phyloP scores from a whole-genome alignment of 2,329 filamentous ascomycete species.

The Beauveria australis region DNA sequence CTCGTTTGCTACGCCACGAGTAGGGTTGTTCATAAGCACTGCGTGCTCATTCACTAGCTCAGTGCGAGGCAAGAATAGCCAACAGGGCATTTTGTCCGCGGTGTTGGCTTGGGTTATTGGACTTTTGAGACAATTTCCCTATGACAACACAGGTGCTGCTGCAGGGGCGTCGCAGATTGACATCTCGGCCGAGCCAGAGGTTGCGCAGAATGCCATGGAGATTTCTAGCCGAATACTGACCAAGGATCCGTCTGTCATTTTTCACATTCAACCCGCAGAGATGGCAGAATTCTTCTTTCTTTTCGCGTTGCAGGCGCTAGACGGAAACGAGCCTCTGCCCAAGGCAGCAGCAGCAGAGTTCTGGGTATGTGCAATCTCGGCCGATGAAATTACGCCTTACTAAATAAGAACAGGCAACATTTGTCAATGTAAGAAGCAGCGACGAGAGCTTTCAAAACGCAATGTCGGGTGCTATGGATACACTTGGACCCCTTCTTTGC shows the following conservation, averaged over 20 bases:
- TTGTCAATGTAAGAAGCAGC: conserved; percentile 9
- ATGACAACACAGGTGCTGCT: neutral
- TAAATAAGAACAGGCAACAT: conserved; percentile 6
- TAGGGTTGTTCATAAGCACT: conserved; percentile 62
- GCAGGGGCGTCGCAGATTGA: conserved; percentile 30
- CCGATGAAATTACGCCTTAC: neutral
- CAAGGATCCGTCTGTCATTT: conserved; percentile 52
- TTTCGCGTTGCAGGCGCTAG: conserved; percentile 62
- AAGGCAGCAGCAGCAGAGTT: conserved; percentile 68
- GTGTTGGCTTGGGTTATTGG: conserved; percentile 55
- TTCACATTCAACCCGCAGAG: conserved; percentile 46
- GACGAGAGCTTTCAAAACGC: conserved; percentile 18
- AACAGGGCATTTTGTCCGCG: conserved; percentile 39
- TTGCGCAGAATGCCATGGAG: conserved; percentile 66
- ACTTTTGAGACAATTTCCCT: conserved; percentile 50
- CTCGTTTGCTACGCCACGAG: conserved; percentile 51
- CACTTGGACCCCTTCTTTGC: conserved; percentile 54
- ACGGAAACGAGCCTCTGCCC: conserved; percentile 64
- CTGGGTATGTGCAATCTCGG: conserved; percentile 48
- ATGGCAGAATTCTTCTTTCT: conserved; percentile 59
- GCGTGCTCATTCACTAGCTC: conserved; percentile 63
- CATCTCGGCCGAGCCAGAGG: conserved; percentile 62
- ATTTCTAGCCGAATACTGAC: conserved; percentile 58
- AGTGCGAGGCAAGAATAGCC: conserved; percentile 35
- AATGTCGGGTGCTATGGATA: conserved; percentile 42